Evolutionary conservation across 257 asterid genomes (phyloP), one percentile per base, ranked within the genome.

Genomic region (Solanum infundibuliforme): DNA sequence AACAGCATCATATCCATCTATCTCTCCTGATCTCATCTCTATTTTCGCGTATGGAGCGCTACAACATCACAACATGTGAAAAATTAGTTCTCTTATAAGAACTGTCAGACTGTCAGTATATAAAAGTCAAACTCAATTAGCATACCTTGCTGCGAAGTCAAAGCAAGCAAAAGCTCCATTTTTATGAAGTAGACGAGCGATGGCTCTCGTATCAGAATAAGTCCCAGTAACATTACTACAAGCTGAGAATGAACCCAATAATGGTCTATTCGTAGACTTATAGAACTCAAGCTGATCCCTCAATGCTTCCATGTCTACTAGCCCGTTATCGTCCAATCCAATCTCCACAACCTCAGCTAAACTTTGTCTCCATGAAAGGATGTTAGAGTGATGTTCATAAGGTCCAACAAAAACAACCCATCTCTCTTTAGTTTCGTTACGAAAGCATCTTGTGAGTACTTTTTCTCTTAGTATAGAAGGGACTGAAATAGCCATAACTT

Each of bases 171-270:
- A 76, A 1, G 83, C 83, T 76, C 91, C 83, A 76, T 38, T 76
- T 68, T 21, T 89, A 87, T 93, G 95, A 36, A 93, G 89, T 7
- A 93, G 90, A 18, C 91, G 86, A 29, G 94, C 91, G 3, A 92
- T 34, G 74, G 87, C 91, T 0, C 91, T 88, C 0, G 93, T 92
- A 87, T 93, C 88, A 1, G 93, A 88, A 66, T 72, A 29, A 29
- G 92, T 87, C 18, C 95, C 95, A 83, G 94, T 92, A 83, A 93
- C 94, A 20, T 93, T 93, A 88, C 94, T 93, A 69, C 95, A 93
- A 52, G 95, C 95, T 5, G 95, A 93, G 89, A 93, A 92, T 0
- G 95, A 92, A 9, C 93, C 94, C 10, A 93, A 88, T 13, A 93
- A 84, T 1, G 92, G 92, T 34, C 94, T 83, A 58, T 90, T 90